Conservation (phyloP, 2,329 filamentous ascomycete genomes). For the Phyllosticta citriasiana region DNA sequence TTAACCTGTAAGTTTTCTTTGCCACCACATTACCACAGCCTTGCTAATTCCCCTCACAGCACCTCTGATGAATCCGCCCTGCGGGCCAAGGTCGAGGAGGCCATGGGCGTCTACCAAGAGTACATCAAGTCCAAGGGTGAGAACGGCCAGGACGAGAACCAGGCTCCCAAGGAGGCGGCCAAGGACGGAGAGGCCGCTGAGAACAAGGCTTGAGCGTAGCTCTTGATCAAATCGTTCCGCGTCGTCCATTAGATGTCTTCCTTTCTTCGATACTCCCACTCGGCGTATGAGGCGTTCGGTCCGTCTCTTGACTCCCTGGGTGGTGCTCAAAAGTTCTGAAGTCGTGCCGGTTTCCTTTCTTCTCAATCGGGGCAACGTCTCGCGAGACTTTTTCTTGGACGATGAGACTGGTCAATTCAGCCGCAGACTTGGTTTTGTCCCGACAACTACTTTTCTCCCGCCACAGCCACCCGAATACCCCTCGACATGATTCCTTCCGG, state of each 20-base stretch:
- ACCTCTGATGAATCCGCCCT: conserved; percentile 84
- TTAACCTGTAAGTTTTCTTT: conserved; percentile 72
- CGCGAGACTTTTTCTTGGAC: background rate
- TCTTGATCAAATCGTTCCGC: background rate
- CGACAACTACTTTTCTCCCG: background rate
- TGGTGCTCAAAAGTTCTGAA: conserved; percentile 10
- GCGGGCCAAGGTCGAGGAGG: conserved; percentile 93
- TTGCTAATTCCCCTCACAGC: conserved; percentile 39
- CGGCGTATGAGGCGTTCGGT: conserved; percentile 10
- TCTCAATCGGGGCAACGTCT: background rate
- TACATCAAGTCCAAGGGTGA: conserved; percentile 82
- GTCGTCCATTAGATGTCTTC: background rate
- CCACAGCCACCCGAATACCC: conserved; percentile 7
- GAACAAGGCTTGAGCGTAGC: conserved; percentile 30
- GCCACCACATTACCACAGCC: background rate
- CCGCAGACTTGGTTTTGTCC: background rate
- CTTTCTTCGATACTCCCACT: conserved; percentile 5
- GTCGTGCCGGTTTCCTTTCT: background rate
- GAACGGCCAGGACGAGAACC: conserved; percentile 24
- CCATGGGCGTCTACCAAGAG: conserved; percentile 93
- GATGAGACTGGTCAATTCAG: background rate
- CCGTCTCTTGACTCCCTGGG: conserved; percentile 3
- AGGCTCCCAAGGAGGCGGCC: conserved; percentile 29
- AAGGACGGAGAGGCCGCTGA: conserved; percentile 36
- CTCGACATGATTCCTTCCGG: conserved; percentile 6